phyloP scores from a whole-genome alignment of 495 filamentous ascomycete genomes.

The Talaromyces thailandensis region DNA sequence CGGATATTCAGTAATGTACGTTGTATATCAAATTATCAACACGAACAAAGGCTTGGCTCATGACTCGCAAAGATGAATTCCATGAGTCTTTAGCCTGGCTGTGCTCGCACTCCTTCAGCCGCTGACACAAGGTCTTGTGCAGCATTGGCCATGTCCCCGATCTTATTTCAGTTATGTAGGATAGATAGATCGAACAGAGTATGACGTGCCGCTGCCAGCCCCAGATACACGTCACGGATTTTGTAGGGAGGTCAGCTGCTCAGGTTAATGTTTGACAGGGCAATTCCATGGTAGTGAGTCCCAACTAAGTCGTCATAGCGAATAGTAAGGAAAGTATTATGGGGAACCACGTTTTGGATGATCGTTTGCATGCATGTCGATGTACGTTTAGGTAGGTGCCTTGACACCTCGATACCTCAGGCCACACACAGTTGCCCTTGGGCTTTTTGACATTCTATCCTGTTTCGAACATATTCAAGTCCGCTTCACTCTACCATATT shows the following conservation, averaged over 20 bases:
- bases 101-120: background rate
- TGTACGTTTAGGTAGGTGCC: background rate
- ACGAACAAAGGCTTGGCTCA: background rate
- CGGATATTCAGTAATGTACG: background rate
- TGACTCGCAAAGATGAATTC: background rate
- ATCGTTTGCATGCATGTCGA: background rate
- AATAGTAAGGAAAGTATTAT: background rate
- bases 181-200: background rate
- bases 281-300: no score
- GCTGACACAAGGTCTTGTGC: constrained; percentile 1
- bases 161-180: background rate
- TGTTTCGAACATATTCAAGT: no score
- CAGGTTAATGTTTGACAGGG: background rate
- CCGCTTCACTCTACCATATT: background rate
- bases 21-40: background rate
- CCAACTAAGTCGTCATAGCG: no score
- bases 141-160: background rate
- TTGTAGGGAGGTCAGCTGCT: no score
- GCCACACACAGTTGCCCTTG: background rate
- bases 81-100: background rate
- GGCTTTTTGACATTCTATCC: background rate
- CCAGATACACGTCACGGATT: background rate
- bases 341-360: background rate
- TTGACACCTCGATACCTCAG: background rate
- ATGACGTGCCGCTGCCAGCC: no score